Conservation (phyloP, 805 yeast species). For the Brettanomyces custersianus region DNA sequence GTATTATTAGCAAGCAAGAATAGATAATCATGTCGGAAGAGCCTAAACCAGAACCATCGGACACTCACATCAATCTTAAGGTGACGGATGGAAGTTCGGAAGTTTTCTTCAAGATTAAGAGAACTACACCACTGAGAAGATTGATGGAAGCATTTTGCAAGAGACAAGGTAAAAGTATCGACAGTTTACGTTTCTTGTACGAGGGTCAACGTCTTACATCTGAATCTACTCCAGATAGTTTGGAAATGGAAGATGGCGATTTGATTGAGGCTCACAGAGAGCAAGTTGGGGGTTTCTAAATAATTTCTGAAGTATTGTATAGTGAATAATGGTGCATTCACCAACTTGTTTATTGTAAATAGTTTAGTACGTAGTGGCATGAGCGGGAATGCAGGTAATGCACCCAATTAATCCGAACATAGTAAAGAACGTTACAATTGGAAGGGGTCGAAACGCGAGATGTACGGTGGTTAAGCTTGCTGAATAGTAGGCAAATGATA, state of each 20-base stretch:
- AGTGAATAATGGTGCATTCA: neutral
- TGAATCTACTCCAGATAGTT: conserved; percentile 84
- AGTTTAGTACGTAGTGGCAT: too few relatives aligned
- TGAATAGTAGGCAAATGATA: too few relatives aligned
- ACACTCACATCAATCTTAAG: conserved; percentile 73
- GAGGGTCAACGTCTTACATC: conserved; percentile 89
- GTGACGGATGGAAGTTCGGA: conserved; percentile 93
- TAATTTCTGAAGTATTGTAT: neutral
- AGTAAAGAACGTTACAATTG: too few relatives aligned
- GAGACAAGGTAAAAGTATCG: conserved; percentile 87
- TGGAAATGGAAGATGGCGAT: conserved; percentile 93
- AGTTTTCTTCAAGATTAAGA: conserved; percentile 90
- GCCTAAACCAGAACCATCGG: conserved; percentile 43
- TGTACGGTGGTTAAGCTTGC: too few relatives aligned
- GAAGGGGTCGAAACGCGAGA: too few relatives aligned
- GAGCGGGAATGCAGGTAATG: too few relatives aligned
- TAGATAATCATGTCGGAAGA: conserved; percentile 24
- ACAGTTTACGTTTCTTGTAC: conserved; percentile 76
- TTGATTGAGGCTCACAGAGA: conserved; percentile 95
- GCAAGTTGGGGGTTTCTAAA: conserved; percentile 68
- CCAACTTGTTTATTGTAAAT: too few relatives aligned
- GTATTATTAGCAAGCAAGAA: too few relatives aligned
- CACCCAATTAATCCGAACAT: too few relatives aligned
- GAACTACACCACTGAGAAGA: conserved; percentile 85
- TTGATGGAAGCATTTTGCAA: conserved; percentile 97